Conservation (phyloP, 169 alveolate species). For the Cryptosporidium parvum region DNA sequence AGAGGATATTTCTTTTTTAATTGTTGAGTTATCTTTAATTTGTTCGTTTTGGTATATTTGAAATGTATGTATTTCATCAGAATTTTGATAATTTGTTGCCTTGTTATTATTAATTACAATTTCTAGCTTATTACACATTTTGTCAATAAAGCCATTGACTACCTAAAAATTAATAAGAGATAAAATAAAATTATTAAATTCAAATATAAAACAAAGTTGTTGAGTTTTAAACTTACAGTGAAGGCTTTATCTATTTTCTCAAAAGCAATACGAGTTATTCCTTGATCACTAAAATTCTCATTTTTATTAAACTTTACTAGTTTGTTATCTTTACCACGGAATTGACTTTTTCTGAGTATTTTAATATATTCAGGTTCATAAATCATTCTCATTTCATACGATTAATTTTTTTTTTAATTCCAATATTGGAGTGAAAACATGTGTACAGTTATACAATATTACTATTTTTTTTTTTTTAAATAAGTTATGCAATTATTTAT, state of each 20-base stretch:
- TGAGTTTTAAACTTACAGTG: constrained; percentile 25
- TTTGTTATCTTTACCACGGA: constrained; percentile 8
- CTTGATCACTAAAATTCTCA: neutral
- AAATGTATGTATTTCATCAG: neutral
- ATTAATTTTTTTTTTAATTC: neutral
- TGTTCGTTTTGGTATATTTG: neutral
- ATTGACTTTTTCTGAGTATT: constrained; percentile 15
- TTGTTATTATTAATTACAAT: neutral
- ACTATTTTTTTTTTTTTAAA: too few relatives aligned
- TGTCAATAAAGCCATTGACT: constrained; percentile 30
- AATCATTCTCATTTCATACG: neutral
- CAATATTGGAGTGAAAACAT: neutral
- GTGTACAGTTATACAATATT: neutral
- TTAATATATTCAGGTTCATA: constrained; percentile 56
- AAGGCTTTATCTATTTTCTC: constrained; percentile 28
- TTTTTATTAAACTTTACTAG: neutral
- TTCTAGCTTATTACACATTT: constrained; percentile 1
- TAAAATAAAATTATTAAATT: neutral
- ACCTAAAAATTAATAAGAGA: neutral
- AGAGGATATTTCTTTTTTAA: neutral
- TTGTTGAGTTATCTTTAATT: neutral
- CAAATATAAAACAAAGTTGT: neutral
- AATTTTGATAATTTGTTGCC: neutral
- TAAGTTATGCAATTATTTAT: neutral
- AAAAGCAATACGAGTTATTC: neutral